phyloP scores from a whole-genome alignment of 2,329 filamentous ascomycete genomes.

The Tolypocladium tundrense region DNA sequence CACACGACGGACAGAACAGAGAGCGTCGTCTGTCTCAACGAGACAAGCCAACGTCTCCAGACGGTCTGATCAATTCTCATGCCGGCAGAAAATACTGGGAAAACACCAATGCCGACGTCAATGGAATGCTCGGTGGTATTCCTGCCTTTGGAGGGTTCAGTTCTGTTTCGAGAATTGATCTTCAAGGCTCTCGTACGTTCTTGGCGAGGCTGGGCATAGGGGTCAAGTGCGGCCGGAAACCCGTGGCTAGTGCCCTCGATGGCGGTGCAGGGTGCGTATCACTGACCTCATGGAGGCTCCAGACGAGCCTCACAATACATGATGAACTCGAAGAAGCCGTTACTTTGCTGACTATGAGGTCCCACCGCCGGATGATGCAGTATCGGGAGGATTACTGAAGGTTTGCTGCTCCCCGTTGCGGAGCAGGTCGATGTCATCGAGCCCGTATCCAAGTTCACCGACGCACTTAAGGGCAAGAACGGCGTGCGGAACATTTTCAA shows the following conservation, averaged over 20 bases:
- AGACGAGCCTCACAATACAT: too few species aligned
- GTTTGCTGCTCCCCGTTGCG: constrained; percentile 62
- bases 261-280: constrained; percentile 27
- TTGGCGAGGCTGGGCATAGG: constrained; percentile 51
- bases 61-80: neutral
- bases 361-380: constrained; percentile 24
- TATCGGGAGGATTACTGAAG: constrained; percentile 74
- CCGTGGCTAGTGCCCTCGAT: constrained; percentile 21
- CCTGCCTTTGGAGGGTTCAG: constrained; percentile 14
- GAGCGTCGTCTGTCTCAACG: neutral
- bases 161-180: constrained; percentile 49
- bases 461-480: constrained; percentile 42
- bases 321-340: too few species aligned
- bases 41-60: neutral
- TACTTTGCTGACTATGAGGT: neutral
- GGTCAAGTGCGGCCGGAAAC: constrained; percentile 20
- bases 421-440: constrained; percentile 72
- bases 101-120: constrained; percentile 30
- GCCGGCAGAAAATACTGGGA: constrained; percentile 33
- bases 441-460: constrained; percentile 73
- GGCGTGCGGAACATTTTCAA: constrained; percentile 58
- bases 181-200: constrained; percentile 61
- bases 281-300: neutral
- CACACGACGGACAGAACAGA: too few species aligned
- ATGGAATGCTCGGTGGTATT: constrained; percentile 74